Percentiles rank a stretch among this genome's conserved stretches.
phyloP scores from a whole-genome alignment of 352 stramenopile species.

The Pythium phragmitis region DNA sequence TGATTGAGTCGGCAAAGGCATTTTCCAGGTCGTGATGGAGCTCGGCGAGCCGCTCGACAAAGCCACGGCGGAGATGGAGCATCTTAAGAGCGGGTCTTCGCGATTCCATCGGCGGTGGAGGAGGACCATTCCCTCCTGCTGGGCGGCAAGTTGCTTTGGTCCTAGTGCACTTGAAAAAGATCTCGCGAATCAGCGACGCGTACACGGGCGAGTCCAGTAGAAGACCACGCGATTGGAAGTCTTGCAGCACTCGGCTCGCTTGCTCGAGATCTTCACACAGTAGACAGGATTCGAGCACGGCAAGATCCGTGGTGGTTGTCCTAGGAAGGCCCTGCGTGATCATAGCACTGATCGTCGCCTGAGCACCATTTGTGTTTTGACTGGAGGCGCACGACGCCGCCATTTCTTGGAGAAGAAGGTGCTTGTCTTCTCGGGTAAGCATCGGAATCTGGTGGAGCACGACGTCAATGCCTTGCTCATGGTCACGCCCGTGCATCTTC shows the following conservation, averaged over 20 bases:
- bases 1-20: constrained; percentile 7
- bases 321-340: constrained; percentile 37
- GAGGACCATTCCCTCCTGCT: constrained; percentile 29
- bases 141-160: constrained; percentile 13
- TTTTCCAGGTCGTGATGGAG: constrained; percentile 3
- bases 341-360: constrained; percentile 42
- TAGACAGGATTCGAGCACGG: constrained; percentile 57
- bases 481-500: constrained; percentile 50
- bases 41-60: constrained; percentile 49
- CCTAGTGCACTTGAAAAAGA: constrained; percentile 75
- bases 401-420: constrained; percentile 53
- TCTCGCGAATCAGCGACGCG: constrained; percentile 61
- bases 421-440: constrained; percentile 30
- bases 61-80: constrained; percentile 45
- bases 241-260: constrained; percentile 33
- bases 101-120: constrained; percentile 31
- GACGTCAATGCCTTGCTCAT: constrained; percentile 48
- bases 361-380: constrained; percentile 42
- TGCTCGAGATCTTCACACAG: constrained; percentile 34
- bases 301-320: constrained; percentile 51
- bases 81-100: constrained; percentile 53
- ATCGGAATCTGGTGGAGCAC: constrained; percentile 38
- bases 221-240: constrained; percentile 42
- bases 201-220: constrained; percentile 58
- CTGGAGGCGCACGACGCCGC: constrained; percentile 57